A percentile compares a stretch with the other conserved stretches of the same genome.
Conservation (phyloP, 1,139 yeast genomes). For the Yamadazyma triangularis region DNA sequence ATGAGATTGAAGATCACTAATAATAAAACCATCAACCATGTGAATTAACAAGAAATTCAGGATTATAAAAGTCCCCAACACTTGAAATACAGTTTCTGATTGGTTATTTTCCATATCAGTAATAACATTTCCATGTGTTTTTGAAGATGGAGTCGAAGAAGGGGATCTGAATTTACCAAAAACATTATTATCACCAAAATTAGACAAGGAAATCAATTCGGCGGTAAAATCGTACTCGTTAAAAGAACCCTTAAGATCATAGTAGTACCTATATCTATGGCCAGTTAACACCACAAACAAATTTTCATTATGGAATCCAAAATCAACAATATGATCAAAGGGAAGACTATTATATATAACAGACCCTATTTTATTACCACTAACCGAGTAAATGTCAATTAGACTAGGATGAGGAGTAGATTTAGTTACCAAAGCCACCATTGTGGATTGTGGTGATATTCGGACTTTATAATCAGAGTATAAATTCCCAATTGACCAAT, state of each 20-base stretch:
- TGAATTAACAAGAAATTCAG: conserved; percentile 28
- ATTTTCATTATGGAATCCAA: conserved; percentile 54
- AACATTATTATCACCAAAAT: conserved; percentile 25
- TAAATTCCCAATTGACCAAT: conserved; percentile 33
- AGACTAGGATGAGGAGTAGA: conserved; percentile 28
- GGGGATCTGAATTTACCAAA: too few species aligned
- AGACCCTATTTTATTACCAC: conserved; percentile 47
- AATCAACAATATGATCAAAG: conserved; percentile 54
- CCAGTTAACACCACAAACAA: conserved; percentile 57
- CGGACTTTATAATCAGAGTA: conserved; percentile 23
- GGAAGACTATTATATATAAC: conserved; percentile 49
- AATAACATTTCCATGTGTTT: conserved; percentile 12
- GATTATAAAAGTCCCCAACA: conserved; percentile 19
- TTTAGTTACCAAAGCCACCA: conserved; percentile 36
- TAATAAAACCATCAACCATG: conserved; percentile 22
- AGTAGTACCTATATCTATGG: conserved; percentile 58
- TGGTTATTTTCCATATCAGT: conserved; percentile 32
- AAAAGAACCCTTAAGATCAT: conserved; percentile 66
- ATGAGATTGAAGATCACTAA: conserved; percentile 22
- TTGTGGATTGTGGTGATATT: conserved; percentile 27
- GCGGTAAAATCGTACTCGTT: conserved; percentile 42
- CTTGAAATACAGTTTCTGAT: conserved; percentile 26
- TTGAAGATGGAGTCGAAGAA: not conserved
- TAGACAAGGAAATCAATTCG: conserved; percentile 30
- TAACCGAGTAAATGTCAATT: conserved; percentile 48